These are phyloP conservation scores for Monosporascus sp. DNA, from an alignment of 2,329 filamentous ascomycete genomes.

Conservation along the genomic window DNA sequence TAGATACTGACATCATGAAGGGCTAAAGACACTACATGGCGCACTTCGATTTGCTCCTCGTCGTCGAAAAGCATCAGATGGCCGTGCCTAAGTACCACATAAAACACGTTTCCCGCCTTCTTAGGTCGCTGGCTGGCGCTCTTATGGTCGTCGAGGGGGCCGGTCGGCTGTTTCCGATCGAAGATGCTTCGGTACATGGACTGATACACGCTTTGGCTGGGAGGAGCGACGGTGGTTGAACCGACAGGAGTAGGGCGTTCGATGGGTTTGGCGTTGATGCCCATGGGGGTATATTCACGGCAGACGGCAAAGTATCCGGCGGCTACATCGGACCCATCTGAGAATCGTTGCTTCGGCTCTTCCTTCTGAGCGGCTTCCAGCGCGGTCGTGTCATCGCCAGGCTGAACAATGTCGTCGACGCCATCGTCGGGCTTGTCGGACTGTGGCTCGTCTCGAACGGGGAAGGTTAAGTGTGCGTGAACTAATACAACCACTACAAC, in stretches of 20 bases:
- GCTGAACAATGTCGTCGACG: slow-evolving; percentile 44
- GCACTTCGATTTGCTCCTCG: slow-evolving; percentile 88
- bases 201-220: slow-evolving; percentile 94
- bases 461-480: slow-evolving; percentile 66
- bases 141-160: slow-evolving; percentile 43
- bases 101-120: slow-evolving; percentile 83
- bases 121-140: slow-evolving; percentile 49
- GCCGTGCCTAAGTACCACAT: slow-evolving; percentile 85
- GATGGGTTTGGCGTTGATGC: slow-evolving; percentile 87
- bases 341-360: slow-evolving; percentile 49
- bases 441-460: slow-evolving; percentile 41
- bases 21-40: slow-evolving; percentile 88
- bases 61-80: slow-evolving; percentile 98
- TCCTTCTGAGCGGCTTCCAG: slow-evolving; percentile 61
- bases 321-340: slow-evolving; percentile 69
- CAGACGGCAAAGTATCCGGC: slow-evolving; percentile 95
- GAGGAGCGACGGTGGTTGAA: slow-evolving; percentile 65
- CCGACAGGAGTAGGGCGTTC: slow-evolving; percentile 79
- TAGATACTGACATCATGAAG: slow-evolving; percentile 84
- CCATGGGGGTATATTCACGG: slow-evolving; percentile 85
- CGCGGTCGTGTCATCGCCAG: slow-evolving; percentile 59
- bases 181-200: slow-evolving; percentile 97
- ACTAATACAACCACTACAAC: slow-evolving; percentile 55
- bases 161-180: slow-evolving; percentile 60
- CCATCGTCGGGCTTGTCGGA: slow-evolving; percentile 22